These are phyloP conservation scores for Protea cynaroides DNA, from an alignment of 164 flowering plant genomes.

Conservation along the genomic window DNA sequence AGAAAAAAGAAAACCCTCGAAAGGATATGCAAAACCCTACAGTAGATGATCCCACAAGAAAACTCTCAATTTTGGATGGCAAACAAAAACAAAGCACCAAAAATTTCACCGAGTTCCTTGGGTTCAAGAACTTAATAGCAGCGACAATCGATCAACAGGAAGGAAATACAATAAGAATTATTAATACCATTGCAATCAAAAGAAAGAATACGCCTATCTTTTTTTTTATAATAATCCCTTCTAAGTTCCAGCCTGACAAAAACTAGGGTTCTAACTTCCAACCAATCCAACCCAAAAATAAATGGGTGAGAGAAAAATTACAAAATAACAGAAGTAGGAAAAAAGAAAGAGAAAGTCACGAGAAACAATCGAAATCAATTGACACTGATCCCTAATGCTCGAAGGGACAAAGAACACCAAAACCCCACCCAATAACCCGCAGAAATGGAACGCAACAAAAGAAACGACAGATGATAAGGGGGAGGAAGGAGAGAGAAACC, in stretches of 20 bases:
- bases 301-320: background rate
- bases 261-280: background rate
- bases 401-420: background rate
- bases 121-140: constrained; percentile 1
- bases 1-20: constrained; percentile 6
- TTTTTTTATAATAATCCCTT: background rate
- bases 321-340: too few relatives aligned
- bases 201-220: background rate
- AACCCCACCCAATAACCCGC: background rate
- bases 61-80: constrained; percentile 64
- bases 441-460: background rate
- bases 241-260: background rate
- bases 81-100: constrained; percentile 64
- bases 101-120: constrained; percentile 59
- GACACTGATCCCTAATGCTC: background rate
- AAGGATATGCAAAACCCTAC: background rate
- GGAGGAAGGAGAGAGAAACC: too few relatives aligned
- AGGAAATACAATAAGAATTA: background rate
- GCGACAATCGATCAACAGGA: constrained; percentile 4
- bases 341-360: too few relatives aligned
- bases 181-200: background rate
- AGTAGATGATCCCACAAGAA: constrained; percentile 28
- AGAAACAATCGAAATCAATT: background rate
- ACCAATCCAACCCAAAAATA: background rate
- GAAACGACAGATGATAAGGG: background rate